phyloP scores from a whole-genome alignment of 352 stramenopile genomes.

The Globisporangium carolinianum region DNA sequence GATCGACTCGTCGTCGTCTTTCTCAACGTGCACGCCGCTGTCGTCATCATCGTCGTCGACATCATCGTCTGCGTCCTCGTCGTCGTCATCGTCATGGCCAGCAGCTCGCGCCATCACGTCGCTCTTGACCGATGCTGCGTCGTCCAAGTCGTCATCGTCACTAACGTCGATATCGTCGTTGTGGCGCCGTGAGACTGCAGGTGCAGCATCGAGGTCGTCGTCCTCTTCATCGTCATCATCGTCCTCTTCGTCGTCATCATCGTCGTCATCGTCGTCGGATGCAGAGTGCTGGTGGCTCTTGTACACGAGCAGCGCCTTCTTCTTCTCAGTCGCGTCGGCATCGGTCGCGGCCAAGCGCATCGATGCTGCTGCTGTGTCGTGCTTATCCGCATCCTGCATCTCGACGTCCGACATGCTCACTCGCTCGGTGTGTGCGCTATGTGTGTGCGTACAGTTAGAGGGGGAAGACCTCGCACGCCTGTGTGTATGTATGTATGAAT shows the following conservation, averaged over 20 bases:
- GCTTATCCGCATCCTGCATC: neutral
- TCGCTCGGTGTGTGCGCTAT: neutral
- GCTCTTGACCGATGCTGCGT: constrained; percentile 8
- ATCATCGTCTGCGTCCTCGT: constrained; percentile 14
- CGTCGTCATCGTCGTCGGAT: constrained; percentile 51
- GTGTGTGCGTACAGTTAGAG: too few species aligned
- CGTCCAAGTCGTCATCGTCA: constrained; percentile 16
- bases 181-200: neutral
- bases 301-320: constrained; percentile 76
- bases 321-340: constrained; percentile 41
- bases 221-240: constrained; percentile 14
- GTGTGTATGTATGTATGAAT: neutral
- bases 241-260: constrained; percentile 30
- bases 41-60: constrained; percentile 42
- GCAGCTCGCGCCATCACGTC: constrained; percentile 1
- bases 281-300: constrained; percentile 61
- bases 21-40: constrained; percentile 54
- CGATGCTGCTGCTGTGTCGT: neutral
- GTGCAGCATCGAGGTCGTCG: constrained; percentile 15
- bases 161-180: neutral
- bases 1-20: constrained; percentile 71
- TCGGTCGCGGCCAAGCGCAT: constrained; percentile 8
- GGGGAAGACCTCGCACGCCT: neutral
- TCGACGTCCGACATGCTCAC: neutral
- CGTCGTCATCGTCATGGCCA: constrained; percentile 19